phyloP scores from a whole-genome alignment of 2,329 filamentous ascomycete genomes.

The Mycosphaerelloides madeirae region DNA sequence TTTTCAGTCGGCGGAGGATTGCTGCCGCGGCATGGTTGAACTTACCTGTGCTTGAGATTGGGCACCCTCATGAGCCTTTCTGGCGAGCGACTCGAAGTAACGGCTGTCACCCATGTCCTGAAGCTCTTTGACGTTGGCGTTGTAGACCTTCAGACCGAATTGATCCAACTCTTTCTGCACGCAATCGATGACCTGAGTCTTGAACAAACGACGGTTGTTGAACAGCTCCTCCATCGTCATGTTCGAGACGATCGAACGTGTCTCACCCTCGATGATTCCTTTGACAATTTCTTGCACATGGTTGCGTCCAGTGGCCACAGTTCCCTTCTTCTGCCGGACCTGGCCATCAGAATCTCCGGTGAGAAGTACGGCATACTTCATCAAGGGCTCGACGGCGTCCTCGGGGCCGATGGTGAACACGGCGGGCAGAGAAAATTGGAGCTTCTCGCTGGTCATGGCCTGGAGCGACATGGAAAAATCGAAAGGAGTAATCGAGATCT shows the following conservation, averaged over 20 bases:
- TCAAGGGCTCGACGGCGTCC: conserved; percentile 63
- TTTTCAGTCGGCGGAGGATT: no score
- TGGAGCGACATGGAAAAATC: conserved; percentile 79
- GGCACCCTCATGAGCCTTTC: conserved; percentile 80
- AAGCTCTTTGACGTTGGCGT: conserved; percentile 79
- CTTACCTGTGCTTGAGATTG: conserved; percentile 65
- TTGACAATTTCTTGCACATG: conserved; percentile 83
- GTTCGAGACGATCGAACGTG: conserved; percentile 71
- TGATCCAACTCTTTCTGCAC: conserved; percentile 75
- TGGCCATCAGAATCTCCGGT: conserved; percentile 56
- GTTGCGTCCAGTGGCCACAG: conserved; percentile 46
- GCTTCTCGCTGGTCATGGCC: conserved; percentile 85
- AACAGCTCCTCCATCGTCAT: conserved; percentile 96
- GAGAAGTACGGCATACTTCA: conserved; percentile 74
- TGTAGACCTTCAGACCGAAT: conserved; percentile 65
- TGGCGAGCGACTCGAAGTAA: conserved; percentile 76
- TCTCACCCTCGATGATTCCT: conserved; percentile 86
- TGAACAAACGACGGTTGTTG: conserved; percentile 49
- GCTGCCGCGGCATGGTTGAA: no score
- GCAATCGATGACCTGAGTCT: conserved; percentile 51
- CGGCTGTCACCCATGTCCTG: conserved; percentile 76
- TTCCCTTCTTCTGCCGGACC: conserved; percentile 29
- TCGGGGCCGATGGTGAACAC: conserved; percentile 83
- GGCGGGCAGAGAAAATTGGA: conserved; percentile 75
- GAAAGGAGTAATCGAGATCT: conserved; percentile 49